Percentiles rank a stretch among this genome's conserved stretches.
Conservation (phyloP, 1,284 basidiomycete species). For the Anthracocystis panici-leucophaei region DNA sequence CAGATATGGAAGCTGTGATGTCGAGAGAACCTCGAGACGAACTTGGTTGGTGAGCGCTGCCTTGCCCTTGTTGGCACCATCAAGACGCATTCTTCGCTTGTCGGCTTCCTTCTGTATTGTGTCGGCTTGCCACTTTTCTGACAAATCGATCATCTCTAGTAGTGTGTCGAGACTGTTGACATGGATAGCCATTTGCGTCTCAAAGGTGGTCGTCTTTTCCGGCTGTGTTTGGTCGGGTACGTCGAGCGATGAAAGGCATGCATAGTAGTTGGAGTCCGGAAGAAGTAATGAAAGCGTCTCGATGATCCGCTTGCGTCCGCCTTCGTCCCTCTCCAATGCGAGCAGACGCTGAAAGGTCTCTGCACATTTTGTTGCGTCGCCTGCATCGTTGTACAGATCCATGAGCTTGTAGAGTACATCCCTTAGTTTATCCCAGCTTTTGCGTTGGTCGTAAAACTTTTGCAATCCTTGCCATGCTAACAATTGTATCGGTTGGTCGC, state of each 20-base stretch:
- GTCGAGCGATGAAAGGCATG: constrained; percentile 78
- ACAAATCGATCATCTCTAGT: constrained; percentile 57
- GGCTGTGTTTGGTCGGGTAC: constrained; percentile 82
- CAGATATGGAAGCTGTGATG: constrained; percentile 53
- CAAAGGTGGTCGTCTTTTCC: constrained; percentile 70
- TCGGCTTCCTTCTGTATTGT: constrained; percentile 58
- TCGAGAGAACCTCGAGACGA: constrained; percentile 45
- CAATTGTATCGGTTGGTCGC: constrained; percentile 61
- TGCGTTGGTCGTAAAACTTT: constrained; percentile 68
- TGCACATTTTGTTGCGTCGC: constrained; percentile 81
- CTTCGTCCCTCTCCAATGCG: constrained; percentile 76
- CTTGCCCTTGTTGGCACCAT: constrained; percentile 58
- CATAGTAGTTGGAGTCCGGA: constrained; percentile 79
- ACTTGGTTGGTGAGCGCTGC: constrained; percentile 53
- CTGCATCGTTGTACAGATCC: constrained; percentile 60
- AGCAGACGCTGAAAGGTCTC: constrained; percentile 82
- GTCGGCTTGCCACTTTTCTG: constrained; percentile 53
- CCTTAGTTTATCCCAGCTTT: constrained; percentile 65
- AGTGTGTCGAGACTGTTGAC: constrained; percentile 70
- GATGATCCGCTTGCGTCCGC: constrained; percentile 62
- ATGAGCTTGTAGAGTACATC: constrained; percentile 63
- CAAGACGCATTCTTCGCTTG: constrained; percentile 59
- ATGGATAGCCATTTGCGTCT: constrained; percentile 77
- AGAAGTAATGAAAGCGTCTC: constrained; percentile 78
- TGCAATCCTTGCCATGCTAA: constrained; percentile 71